Conservation (phyloP, 768 basidiomycete genomes). For the Astraeus odoratus region DNA sequence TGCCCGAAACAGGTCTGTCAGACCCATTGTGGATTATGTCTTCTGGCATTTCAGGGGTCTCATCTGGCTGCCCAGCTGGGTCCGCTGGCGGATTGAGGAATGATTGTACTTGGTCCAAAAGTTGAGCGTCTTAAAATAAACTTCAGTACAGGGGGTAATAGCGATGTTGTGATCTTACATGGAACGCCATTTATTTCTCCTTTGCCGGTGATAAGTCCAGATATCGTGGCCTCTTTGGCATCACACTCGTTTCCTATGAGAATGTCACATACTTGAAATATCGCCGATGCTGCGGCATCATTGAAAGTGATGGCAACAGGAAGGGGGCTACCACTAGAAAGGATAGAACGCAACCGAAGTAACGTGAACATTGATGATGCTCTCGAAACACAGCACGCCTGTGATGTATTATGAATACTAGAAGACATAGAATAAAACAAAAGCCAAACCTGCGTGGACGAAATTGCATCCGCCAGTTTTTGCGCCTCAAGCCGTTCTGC, state of each 20-base stretch:
- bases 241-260: slow-evolving; percentile 53
- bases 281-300: slow-evolving; percentile 45
- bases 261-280: slow-evolving; percentile 46
- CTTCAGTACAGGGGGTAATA: slow-evolving; percentile 1
- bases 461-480: slow-evolving; percentile 49
- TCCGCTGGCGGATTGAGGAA: slow-evolving; percentile 43
- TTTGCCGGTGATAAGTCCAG: slow-evolving; percentile 48
- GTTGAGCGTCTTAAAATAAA: slow-evolving; percentile 45
- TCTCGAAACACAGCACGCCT: slow-evolving; percentile 41
- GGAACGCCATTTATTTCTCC: slow-evolving; percentile 57
- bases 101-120: slow-evolving; percentile 49
- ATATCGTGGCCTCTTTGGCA: slow-evolving; percentile 42
- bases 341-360: slow-evolving; percentile 47
- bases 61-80: slow-evolving; percentile 27
- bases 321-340: slow-evolving; percentile 40
- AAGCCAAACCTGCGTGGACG: slow-evolving; percentile 48
- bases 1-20: slow-evolving; percentile 30
- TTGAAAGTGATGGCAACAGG: slow-evolving; percentile 37
- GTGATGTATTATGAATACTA: slow-evolving; percentile 1
- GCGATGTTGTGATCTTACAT: slow-evolving; percentile 41
- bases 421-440: background rate
- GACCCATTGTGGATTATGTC: slow-evolving; percentile 16
- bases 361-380: slow-evolving; percentile 49
- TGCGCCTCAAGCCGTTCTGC: slow-evolving; percentile 49
- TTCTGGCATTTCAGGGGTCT: slow-evolving; percentile 23